Base-by-base conservation (phyloP, 2,329 filamentous ascomycete species). In the Tolypocladium paradoxum region DNA sequence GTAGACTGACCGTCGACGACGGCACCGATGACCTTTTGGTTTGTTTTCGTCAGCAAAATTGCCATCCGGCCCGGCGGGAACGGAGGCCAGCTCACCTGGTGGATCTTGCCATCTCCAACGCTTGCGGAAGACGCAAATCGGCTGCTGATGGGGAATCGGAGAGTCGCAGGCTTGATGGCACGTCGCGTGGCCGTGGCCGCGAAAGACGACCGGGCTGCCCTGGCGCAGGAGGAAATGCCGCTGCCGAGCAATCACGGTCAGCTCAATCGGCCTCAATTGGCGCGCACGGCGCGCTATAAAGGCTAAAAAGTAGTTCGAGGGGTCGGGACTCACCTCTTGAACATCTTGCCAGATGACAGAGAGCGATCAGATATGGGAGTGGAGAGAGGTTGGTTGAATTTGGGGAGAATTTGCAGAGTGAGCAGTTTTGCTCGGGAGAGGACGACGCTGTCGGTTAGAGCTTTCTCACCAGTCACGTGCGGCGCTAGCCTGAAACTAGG, bases 11-110 rank as follows among this genome's bases (percentile, higher is more conserved):
- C 90, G 79, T 97, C 93, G 68, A 97, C 93, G 73, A 97, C 91
- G 79, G 93, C 92, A 88, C 93, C 91, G 78, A 96, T 96, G 75
- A 96, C 91, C 79, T 90, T 77, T 72, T 82, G 70, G 84, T 78
- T 81, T 85, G 70, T 61, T 57, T 33, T 46, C 31, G 65, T 73
- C 66, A 73, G 67, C 62, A 55, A 50, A 53, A 49, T 31, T 45
- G 53, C 49, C 47, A 27, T 49, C 14, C 45, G 48, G 36, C 35
- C 48, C 46, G 49, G 40, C 20, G 45, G 20, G 47, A 49, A 37
- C 37, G 38, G 51, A 52, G 57, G 35, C 52, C 49, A 53, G 58
- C 77, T 73, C 68, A 82, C 79, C 78, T 85, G 82, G 76, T 85
- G 76, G 68, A 85, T 84, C 76, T 84, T 84, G 72, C 82, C 82